Percentiles rank a stretch among this genome's conserved stretches.
phyloP scores from a whole-genome alignment of 257 asterid genomes.

The Penstemon newberryi region DNA sequence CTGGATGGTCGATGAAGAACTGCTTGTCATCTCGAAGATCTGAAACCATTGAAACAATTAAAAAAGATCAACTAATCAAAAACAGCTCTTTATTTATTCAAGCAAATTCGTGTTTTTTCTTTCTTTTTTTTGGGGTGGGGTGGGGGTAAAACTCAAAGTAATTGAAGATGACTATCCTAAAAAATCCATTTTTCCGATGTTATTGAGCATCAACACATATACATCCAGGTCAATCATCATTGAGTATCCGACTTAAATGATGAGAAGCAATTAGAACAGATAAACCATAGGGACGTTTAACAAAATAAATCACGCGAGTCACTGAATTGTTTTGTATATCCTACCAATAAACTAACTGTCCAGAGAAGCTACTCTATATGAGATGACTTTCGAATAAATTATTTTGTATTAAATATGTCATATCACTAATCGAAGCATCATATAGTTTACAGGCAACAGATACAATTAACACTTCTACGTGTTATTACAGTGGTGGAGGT shows the following conservation, averaged over 20 bases:
- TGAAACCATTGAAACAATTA: slow-evolving; percentile 32
- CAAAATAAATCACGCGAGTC: not conserved
- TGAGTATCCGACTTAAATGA: slow-evolving; percentile 6
- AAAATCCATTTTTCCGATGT: too few relatives aligned
- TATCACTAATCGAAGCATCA: not conserved
- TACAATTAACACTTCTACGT: not conserved
- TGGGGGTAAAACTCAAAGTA: not conserved
- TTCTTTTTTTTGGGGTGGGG: too few relatives aligned
- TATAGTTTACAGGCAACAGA: not conserved
- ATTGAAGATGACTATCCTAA: not conserved
- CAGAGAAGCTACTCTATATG: too few relatives aligned
- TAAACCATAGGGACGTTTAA: not conserved
- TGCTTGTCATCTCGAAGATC: slow-evolving; percentile 98
- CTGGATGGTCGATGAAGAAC: slow-evolving; percentile 86
- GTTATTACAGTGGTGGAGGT: slow-evolving; percentile 11
- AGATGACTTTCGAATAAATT: slow-evolving; percentile 5
- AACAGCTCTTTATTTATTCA: not conserved
- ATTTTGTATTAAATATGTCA: not conserved
- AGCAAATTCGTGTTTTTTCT: not conserved
- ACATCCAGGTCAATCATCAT: not conserved
- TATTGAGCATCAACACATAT: not conserved
- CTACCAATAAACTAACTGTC: not conserved
- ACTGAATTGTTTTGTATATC: slow-evolving; percentile 2
- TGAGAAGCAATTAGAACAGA: not conserved
- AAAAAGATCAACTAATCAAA: slow-evolving; percentile 13